Conservation (phyloP, 2,329 filamentous ascomycete genomes). For the Neoascochyta sp. region DNA sequence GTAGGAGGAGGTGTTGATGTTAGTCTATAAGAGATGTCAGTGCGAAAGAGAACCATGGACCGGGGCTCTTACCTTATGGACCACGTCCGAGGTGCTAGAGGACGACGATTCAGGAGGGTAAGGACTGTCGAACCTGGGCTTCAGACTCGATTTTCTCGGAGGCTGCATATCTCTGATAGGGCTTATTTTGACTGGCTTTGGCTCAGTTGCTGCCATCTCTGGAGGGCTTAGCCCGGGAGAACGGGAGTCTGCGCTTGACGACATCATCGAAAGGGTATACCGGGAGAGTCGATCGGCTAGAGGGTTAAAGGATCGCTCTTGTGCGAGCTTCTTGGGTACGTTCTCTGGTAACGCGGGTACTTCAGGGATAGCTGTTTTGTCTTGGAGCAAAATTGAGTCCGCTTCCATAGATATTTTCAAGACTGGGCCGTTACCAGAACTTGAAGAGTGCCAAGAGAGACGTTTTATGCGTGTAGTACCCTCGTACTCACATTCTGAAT, state of each 20-base stretch:
- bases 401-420: conserved; percentile 24
- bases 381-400: conserved; percentile 21
- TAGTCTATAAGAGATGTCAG: too few species aligned
- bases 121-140: not conserved
- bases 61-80: too few species aligned
- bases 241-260: conserved; percentile 4
- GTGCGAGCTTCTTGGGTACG: not conserved
- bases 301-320: conserved; percentile 7
- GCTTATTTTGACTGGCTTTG: conserved; percentile 6
- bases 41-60: not conserved
- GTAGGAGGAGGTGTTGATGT: not conserved
- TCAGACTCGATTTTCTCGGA: conserved; percentile 11
- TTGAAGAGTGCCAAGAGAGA: conserved; percentile 15
- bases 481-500: conserved; percentile 3
- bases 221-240: conserved; percentile 6
- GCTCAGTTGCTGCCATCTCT: conserved; percentile 1
- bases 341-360: conserved; percentile 8
- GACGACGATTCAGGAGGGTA: not conserved
- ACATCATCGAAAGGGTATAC: conserved; percentile 8
- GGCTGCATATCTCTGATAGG: conserved; percentile 25
- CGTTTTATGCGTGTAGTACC: conserved; percentile 16
- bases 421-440: conserved; percentile 13
- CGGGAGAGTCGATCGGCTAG: conserved; percentile 10
- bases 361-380: conserved; percentile 4
- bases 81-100: not conserved